Conservation (phyloP, 2,329 filamentous ascomycete genomes). For the Xylaria multiplex region DNA sequence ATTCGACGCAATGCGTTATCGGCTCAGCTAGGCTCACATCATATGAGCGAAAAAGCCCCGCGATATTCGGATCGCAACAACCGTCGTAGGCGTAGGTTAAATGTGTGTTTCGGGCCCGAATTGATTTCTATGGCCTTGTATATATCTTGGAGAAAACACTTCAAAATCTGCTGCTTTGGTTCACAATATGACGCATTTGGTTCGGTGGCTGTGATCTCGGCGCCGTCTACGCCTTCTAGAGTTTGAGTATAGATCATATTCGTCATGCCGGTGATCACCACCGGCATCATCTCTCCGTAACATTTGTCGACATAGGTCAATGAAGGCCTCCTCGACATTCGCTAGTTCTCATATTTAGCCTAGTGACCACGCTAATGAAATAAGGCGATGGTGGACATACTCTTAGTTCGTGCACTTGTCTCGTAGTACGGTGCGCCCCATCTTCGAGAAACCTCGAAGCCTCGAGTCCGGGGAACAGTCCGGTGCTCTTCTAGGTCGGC, state of each 20-base stretch:
- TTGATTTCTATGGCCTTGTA: not conserved
- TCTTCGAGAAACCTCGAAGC: slow-evolving; percentile 84
- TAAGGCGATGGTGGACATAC: slow-evolving; percentile 51
- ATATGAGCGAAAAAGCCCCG: not conserved
- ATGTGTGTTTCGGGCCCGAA: not conserved
- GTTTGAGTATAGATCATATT: slow-evolving; percentile 52
- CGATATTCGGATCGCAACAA: not conserved
- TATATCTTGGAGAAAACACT: not conserved
- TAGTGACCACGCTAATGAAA: not conserved
- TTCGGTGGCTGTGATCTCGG: slow-evolving; percentile 49
- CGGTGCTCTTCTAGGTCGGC: slow-evolving; percentile 89
- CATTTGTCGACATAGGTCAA: slow-evolving; percentile 85
- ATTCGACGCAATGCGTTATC: slow-evolving; percentile 15
- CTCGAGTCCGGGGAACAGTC: slow-evolving; percentile 78
- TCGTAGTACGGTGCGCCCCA: slow-evolving; percentile 95
- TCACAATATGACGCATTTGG: slow-evolving; percentile 58
- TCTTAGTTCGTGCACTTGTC: slow-evolving; percentile 81
- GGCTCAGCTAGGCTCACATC: slow-evolving; percentile 1
- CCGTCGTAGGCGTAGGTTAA: not conserved
- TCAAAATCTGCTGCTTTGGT: not conserved
- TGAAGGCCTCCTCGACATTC: slow-evolving; percentile 91
- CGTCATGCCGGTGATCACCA: slow-evolving; percentile 53
- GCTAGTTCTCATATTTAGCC: slow-evolving; percentile 53
- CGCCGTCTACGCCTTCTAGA: slow-evolving; percentile 50
- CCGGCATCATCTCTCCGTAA: slow-evolving; percentile 74